Evolutionary conservation across 768 basidiomycete species (phyloP), one percentile per base, ranked within the genome.

Genomic region (Ramaria rubella): DNA sequence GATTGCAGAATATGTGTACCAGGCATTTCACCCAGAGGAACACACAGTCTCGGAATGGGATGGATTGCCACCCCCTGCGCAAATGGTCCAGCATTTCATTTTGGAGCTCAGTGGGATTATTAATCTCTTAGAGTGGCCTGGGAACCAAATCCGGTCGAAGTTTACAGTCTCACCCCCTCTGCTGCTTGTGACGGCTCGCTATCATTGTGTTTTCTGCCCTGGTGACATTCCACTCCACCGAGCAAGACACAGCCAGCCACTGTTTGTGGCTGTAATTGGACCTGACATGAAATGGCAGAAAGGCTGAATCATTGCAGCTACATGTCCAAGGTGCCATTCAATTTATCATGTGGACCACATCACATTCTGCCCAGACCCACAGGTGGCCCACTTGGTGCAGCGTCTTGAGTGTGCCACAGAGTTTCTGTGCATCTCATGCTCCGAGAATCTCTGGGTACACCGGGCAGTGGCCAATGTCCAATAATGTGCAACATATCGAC

Each of bases 371-470:
- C 49, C 24, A 9, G 11, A 11, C 21, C 23, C 14, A 48, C 52
- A n/a, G 50, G 31, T 24, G 49, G 40, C 15, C 29, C 14, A 8
- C 44, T 27, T 14, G 12, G n/a, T 59, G 5, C 43, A 60, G 26
- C 48, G 52, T 4, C 57, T 60, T 2, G 65, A 66, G 23, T 60
- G 57, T 49, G 59, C 64, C 49, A 42, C 61, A 0, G 19, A 46
- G 29, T 68, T 62, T 56, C 34, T 68, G 2, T 60, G 67, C 15
- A 60, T 70, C 12, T 70, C 65, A 1, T 64, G 68, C 52, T 29
- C 49, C 48, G 69, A 65, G 0, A 33, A 29, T 19, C 26, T 69
- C 5, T 70, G 65, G 67, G 60, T 64, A 2, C 61, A 69, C 34
- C 34, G 62, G 15, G 58, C 34, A 23, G 53, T 70, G 42, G 69